A percentile compares a stretch with the other conserved stretches of the same genome.
These are phyloP conservation scores for Vaucheria bursata DNA, from an alignment of 352 stramenopile genomes.

Conservation along the genomic window DNA sequence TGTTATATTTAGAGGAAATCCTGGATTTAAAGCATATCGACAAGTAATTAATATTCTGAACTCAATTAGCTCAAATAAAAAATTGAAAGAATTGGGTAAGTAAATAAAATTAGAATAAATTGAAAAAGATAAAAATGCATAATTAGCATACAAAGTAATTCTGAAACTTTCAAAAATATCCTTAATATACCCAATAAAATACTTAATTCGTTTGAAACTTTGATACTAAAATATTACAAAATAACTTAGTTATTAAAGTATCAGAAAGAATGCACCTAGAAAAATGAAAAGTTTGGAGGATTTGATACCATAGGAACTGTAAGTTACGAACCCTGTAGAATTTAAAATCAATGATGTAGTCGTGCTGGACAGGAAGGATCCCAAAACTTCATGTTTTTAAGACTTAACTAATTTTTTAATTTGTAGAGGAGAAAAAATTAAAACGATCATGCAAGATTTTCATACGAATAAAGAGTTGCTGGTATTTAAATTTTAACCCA, in stretches of 20 bases:
- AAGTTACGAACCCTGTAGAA: conserved; percentile 11
- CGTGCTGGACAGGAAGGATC: not conserved
- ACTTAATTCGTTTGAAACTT: conserved; percentile 6
- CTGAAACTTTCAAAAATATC: not conserved
- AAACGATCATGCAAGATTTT: not conserved
- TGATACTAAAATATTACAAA: conserved; percentile 5
- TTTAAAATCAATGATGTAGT: conserved; percentile 3
- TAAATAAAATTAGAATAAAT: not conserved
- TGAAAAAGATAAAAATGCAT: conserved; percentile 1
- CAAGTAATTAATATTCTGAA: conserved; percentile 5
- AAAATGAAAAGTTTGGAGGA: conserved; percentile 9
- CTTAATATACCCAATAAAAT: conserved; percentile 15
- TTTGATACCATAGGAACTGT: conserved; percentile 9
- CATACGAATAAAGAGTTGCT: not conserved
- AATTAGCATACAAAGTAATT: conserved; percentile 14
- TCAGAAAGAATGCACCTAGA: conserved; percentile 14
- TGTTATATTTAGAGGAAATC: conserved; percentile 47
- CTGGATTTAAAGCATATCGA: conserved; percentile 19
- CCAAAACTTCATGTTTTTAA: not conserved
- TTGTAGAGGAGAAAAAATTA: not conserved
- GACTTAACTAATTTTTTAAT: not conserved
- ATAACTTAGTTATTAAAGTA: conserved; percentile 21
- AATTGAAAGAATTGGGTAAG: not conserved
- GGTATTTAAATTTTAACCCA: not conserved
- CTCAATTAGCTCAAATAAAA: not conserved